A percentile compares a stretch with the other conserved stretches of the same genome.
phyloP scores from a whole-genome alignment of 2,329 filamentous ascomycete species.

The Colletotrichum echinochloae region DNA sequence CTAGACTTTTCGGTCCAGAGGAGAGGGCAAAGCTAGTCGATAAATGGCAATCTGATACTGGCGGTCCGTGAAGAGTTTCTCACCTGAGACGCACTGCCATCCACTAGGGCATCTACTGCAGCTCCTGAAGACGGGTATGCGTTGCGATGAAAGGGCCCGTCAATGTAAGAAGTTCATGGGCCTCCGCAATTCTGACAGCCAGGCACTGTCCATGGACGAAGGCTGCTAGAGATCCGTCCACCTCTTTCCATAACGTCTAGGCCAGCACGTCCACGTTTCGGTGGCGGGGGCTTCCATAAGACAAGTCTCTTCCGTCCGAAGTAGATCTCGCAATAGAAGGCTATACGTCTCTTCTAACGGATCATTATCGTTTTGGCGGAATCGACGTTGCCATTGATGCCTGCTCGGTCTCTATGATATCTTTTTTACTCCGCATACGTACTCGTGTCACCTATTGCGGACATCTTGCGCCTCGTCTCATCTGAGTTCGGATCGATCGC shows the following conservation, averaged over 20 bases:
- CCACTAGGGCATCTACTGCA: not conserved
- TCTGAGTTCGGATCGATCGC: slow-evolving; percentile 58
- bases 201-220: slow-evolving; percentile 44
- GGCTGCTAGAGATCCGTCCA: slow-evolving; percentile 41
- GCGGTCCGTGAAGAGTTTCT: slow-evolving; percentile 4
- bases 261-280: slow-evolving; percentile 48
- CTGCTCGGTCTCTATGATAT: slow-evolving; percentile 55
- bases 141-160: not conserved
- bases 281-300: slow-evolving; percentile 56
- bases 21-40: not conserved
- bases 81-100: slow-evolving; percentile 5
- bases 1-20: not conserved
- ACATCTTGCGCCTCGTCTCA: slow-evolving; percentile 65
- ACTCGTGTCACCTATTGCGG: slow-evolving; percentile 63
- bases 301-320: slow-evolving; percentile 48
- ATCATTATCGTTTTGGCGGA: slow-evolving; percentile 63
- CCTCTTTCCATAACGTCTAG: slow-evolving; percentile 43
- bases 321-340: slow-evolving; percentile 50
- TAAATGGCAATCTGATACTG: too few relatives aligned
- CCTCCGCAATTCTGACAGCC: not conserved
- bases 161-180: not conserved
- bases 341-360: slow-evolving; percentile 52
- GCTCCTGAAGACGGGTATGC: not conserved
- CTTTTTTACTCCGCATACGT: slow-evolving; percentile 60
- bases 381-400: slow-evolving; percentile 68